Evolutionary conservation across 192 early-diverging fungal species (phyloP), one percentile per base, ranked within the genome.

Genomic region (Podila epigama): DNA sequence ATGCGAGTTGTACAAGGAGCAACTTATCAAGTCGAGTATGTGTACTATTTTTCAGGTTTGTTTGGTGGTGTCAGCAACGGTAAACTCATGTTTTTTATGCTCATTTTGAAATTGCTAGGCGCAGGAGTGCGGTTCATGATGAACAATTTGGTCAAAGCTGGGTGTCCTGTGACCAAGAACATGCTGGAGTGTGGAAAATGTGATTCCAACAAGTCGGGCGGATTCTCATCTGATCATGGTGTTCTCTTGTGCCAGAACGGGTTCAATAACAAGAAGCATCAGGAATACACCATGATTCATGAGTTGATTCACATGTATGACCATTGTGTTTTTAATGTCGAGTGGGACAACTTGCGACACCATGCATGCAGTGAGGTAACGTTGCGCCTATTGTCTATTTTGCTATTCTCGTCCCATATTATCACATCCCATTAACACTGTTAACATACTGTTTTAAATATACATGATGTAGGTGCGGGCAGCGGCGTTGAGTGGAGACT

Each of bases 221-320:
- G 95, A 11, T 98, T 94, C 58, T 86, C 91, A 12, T 91, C 91
- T 1, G 85, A 91, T 3, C 77, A 86, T 36, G 93, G 94, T 41
- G 89, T 97, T 59, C 81, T 97, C 27, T 83, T 98, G 32, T 98
- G 97, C 81, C 89, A 94, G 70, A 96, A 97, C 79, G 83, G 84
- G 66, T 83, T 98, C 55, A 77, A 85, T 33, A 85, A 85, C 39
- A 95, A 93, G 73, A 83, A 83, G n/a, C 94, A 95, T 64, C 83
- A 92, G 83, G 95, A 97, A 75, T 91, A 94, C 60, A 96, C 95
- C 3, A 92, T 98, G 86, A 92, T 93, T 8, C 97, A 98, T 67
- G 97, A 98, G 72, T 90, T 94, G 91, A 82, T 94, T 29, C 93
- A 94, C 66, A 91, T 92, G 54, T 93, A 91, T 69, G 93, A 94